Conservation (phyloP, 768 basidiomycete genomes). For the Chalciporus sphaerocephalus region DNA sequence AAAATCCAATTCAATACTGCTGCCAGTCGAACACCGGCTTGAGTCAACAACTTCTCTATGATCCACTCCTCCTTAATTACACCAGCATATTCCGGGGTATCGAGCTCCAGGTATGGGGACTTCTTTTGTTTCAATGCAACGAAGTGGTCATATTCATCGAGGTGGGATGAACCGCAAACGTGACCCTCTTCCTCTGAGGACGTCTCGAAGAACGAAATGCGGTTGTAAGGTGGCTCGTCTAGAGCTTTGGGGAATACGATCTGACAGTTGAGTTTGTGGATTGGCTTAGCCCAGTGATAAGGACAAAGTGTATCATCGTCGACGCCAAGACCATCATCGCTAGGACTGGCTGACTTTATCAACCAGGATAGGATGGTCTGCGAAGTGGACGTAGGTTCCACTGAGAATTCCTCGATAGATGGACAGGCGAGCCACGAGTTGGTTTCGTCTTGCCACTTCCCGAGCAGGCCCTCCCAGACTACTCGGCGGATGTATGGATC, state of each 20-base stretch:
- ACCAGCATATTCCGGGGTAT: slow-evolving; percentile 77
- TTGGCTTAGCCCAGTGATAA: slow-evolving; percentile 68
- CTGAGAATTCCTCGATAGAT: slow-evolving; percentile 9
- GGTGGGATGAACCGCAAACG: not conserved
- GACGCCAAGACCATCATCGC: slow-evolving; percentile 29
- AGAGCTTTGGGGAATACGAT: slow-evolving; percentile 75
- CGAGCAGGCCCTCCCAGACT: slow-evolving; percentile 77
- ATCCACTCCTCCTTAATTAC: slow-evolving; percentile 61
- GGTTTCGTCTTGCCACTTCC: slow-evolving; percentile 60
- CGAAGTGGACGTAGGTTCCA: slow-evolving; percentile 18
- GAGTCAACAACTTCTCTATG: slow-evolving; percentile 77
- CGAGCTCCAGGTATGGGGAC: slow-evolving; percentile 58
- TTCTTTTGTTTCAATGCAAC: slow-evolving; percentile 5
- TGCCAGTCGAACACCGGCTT: slow-evolving; percentile 81
- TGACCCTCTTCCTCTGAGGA: slow-evolving; percentile 5
- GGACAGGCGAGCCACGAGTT: slow-evolving; percentile 70
- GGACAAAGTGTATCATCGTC: slow-evolving; percentile 70
- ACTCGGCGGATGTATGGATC: slow-evolving; percentile 84
- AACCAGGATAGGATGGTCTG: slow-evolving; percentile 22
- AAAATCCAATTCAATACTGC: slow-evolving; percentile 78
- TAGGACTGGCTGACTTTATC: slow-evolving; percentile 3
- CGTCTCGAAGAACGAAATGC: slow-evolving; percentile 16
- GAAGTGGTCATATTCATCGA: not conserved
- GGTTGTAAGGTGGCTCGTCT: slow-evolving; percentile 44
- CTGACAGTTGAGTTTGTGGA: slow-evolving; percentile 78